A percentile compares a stretch with the other conserved stretches of the same genome.
Conservation (phyloP, 2,329 filamentous ascomycete genomes). For the Trematosphaeria pertusa region DNA sequence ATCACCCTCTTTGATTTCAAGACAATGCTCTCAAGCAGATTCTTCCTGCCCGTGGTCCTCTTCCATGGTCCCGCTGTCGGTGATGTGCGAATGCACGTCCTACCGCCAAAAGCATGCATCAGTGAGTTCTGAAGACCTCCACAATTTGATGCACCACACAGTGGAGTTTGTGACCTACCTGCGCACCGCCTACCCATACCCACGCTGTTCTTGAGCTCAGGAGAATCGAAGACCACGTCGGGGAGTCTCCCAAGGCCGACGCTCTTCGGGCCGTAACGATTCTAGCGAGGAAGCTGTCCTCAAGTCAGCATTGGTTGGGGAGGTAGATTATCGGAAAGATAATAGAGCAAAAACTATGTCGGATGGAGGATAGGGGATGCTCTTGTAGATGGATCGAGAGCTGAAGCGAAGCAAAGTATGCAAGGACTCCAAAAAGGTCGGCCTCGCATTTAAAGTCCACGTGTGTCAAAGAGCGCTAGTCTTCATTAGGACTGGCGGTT, state of each 20-base stretch:
- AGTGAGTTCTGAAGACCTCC: neutral
- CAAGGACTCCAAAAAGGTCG: no score
- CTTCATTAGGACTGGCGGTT: no score
- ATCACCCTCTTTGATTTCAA: no score
- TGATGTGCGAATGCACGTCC: neutral
- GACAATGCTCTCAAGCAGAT: neutral
- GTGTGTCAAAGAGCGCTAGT: no score
- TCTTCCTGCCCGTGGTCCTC: neutral
- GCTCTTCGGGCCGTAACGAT: slow-evolving; percentile 55
- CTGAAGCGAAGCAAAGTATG: no score
- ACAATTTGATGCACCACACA: neutral
- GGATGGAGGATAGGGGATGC: no score
- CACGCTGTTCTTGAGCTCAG: slow-evolving; percentile 50
- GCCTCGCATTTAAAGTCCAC: no score
- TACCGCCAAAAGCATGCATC: neutral
- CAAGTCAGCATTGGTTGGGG: neutral
- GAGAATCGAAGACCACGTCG: slow-evolving; percentile 50
- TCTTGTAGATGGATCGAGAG: no score
- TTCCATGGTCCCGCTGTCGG: neutral
- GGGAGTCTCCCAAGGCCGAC: slow-evolving; percentile 52
- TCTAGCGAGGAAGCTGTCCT: slow-evolving; percentile 45
- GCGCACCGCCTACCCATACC: slow-evolving; percentile 11
- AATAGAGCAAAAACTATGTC: no score
- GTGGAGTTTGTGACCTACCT: neutral
- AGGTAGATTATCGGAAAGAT: no score